phyloP scores from a whole-genome alignment of 179 eudicot genomes.

The Beta macrorhiza region DNA sequence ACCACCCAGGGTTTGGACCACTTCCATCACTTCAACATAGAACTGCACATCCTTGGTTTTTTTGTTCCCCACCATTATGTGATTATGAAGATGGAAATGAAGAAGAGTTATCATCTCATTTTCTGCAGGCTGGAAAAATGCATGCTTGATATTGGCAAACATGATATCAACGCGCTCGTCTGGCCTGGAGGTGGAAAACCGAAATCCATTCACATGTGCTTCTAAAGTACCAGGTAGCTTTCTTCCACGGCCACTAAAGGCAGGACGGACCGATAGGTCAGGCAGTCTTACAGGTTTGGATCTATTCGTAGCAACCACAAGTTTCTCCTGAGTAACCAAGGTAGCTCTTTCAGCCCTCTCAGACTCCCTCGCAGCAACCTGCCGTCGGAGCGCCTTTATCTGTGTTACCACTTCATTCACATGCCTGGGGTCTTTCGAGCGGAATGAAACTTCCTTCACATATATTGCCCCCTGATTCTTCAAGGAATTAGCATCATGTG shows the following conservation, averaged over 20 bases:
- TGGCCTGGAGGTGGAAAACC: conserved; percentile 71
- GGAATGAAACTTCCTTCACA: conserved; percentile 77
- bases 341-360: conserved; percentile 93
- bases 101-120: conserved; percentile 86
- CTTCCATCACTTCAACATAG: conserved; percentile 87
- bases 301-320: conserved; percentile 55
- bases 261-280: conserved; percentile 77
- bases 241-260: conserved; percentile 75
- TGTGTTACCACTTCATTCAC: conserved; percentile 67
- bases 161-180: conserved; percentile 81
- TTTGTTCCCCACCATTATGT: conserved; percentile 89
- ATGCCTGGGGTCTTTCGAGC: conserved; percentile 82
- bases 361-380: conserved; percentile 75
- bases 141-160: conserved; percentile 78
- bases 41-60: conserved; percentile 93
- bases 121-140: conserved; percentile 93
- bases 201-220: conserved; percentile 75
- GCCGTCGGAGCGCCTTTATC: conserved; percentile 68
- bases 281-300: conserved; percentile 69
- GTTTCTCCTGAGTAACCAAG: conserved; percentile 79
- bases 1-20: conserved; percentile 81
- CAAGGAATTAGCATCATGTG: conserved; percentile 59
- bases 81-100: conserved; percentile 87
- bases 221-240: conserved; percentile 71
- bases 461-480: conserved; percentile 67